Percentiles rank a stretch among this genome's conserved stretches.
These are phyloP conservation scores for Termitomyces sp. DNA, from an alignment of 768 basidiomycete genomes.

Conservation along the genomic window DNA sequence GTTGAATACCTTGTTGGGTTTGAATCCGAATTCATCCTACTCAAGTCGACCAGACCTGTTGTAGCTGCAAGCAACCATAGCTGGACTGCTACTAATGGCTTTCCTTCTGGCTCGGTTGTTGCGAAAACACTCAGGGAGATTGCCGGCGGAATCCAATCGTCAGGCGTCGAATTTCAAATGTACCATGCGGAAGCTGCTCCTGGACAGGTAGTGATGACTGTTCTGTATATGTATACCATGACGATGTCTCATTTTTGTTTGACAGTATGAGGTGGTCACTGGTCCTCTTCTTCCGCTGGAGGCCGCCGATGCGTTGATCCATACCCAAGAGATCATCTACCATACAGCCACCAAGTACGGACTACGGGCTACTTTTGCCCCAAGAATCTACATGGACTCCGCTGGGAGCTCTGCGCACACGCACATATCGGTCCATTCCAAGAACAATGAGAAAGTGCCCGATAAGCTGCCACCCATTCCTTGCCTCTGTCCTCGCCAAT, in stretches of 20 bases:
- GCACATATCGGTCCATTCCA: slow-evolving; percentile 61
- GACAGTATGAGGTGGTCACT: slow-evolving; percentile 64
- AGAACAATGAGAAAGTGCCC: slow-evolving; percentile 13
- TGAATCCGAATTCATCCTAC: slow-evolving; percentile 68
- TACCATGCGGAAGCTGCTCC: slow-evolving; percentile 70
- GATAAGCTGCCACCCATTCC: slow-evolving; percentile 39
- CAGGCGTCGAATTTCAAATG: slow-evolving; percentile 62
- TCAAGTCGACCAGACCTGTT: slow-evolving; percentile 46
- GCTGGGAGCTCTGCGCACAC: slow-evolving; percentile 59
- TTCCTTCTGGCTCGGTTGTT: slow-evolving; percentile 44
- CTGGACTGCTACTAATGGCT: slow-evolving; percentile 41
- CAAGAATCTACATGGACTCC: slow-evolving; percentile 29
- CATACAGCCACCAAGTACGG: slow-evolving; percentile 65
- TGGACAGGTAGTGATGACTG: slow-evolving; percentile 45
- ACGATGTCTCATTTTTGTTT: not conserved
- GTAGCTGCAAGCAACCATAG: slow-evolving; percentile 42
- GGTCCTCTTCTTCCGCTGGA: slow-evolving; percentile 63
- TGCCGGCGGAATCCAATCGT: slow-evolving; percentile 40
- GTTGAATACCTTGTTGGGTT: slow-evolving; percentile 61
- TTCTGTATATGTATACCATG: not conserved
- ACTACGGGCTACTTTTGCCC: slow-evolving; percentile 63
- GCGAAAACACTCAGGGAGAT: slow-evolving; percentile 54
- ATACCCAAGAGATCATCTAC: slow-evolving; percentile 63
- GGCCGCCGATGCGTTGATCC: slow-evolving; percentile 64
- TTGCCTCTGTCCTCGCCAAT: slow-evolving; percentile 54